Evolutionary conservation across 169 alveolate species (phyloP), one percentile per base, ranked within the genome.

Genomic region (Plasmodium chabaudi): DNA sequence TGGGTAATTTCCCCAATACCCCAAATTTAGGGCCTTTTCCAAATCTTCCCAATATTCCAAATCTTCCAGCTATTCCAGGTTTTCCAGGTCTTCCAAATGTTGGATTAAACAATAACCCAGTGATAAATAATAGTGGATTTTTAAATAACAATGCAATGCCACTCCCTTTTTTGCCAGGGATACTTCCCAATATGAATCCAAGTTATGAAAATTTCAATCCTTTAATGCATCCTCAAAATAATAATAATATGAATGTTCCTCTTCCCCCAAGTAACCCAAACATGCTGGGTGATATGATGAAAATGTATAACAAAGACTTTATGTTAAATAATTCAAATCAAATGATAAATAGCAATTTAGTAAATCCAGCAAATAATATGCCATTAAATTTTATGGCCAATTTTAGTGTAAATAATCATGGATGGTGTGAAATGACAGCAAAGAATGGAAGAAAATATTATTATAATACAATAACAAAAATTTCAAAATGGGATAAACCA

Each of bases 401-500:
- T 23, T 51, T 5, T 46, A 67, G 57, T 79, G 46, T 46, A 39
- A 79, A 79, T 27, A 79, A 65, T 23, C 89, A 79, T 44, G 89
- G 89, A 51, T 95, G 97, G 97, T 87, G 89, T 68, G 93, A 93
- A 68, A 94, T 86, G 87, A 87, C 92, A 12, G 93, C 96, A 21
- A 95, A 96, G 13, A 96, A 95, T 42, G 97, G 97, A n/a, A 93
- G 90, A 75, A 79, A 74, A 27, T 95, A 93, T 87, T 95, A 93
- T 92, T 93, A 79, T 72, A 95, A 94, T 69, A 84, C 92, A 42
- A 77, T 84, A 55, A 95, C 97, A 10, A 87, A 93, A 74, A 68
- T 91, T 25, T 93, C 96, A 51, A 93, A 92, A n/a, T 95, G 97
- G 97, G 93, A 84, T 27, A 90, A 90, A 57, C 97, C 97, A 51